phyloP scores from a whole-genome alignment of 305 asterid genomes.

The Fraxinus angustifolia region DNA sequence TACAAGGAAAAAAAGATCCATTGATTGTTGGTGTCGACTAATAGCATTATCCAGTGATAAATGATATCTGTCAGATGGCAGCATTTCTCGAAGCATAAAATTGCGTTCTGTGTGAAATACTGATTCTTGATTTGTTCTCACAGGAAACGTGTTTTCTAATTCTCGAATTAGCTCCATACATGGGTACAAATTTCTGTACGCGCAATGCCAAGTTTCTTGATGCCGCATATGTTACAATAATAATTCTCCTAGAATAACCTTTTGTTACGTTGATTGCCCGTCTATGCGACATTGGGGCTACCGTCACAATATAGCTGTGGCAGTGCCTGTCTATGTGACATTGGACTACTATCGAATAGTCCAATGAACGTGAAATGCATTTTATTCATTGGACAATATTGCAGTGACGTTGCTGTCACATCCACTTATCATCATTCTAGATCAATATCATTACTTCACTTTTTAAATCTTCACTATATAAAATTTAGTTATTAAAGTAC shows the following conservation, averaged over 20 bases:
- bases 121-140: not conserved
- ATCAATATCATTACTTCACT: not conserved
- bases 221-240: not conserved
- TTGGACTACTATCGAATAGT: not conserved
- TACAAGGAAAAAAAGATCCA: not conserved
- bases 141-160: not conserved
- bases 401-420: no score
- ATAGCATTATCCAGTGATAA: not conserved
- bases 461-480: not conserved
- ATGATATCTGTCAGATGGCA: not conserved
- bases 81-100: not conserved
- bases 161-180: not conserved
- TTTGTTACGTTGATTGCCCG: not conserved
- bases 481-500: not conserved
- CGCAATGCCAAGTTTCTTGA: not conserved
- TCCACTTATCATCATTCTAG: not conserved
- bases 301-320: not conserved
- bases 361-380: no score
- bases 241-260: not conserved
- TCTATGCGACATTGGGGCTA: not conserved
- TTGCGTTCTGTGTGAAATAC: not conserved
- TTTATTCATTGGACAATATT: not conserved
- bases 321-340: not conserved
- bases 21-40: not conserved
- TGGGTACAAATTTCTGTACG: not conserved